Evolutionary conservation across 805 yeast genomes (phyloP).

Genomic region (Tetrapisispora pingtungensis): DNA sequence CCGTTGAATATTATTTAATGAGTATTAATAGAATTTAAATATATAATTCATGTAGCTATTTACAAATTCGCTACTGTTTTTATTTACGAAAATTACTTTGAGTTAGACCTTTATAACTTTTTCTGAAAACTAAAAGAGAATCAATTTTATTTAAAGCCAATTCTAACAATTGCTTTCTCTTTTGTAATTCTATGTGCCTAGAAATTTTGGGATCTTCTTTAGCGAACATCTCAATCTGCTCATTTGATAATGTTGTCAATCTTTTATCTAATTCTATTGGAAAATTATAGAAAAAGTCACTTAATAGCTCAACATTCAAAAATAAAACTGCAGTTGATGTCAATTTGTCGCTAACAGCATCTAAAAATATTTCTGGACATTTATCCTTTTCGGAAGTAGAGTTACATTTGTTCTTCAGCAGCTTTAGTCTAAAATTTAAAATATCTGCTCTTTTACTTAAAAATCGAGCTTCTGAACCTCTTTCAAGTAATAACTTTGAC

Average conservation of each 20-base stretch:
- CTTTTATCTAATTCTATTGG: constrained; percentile 85
- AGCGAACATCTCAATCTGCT: constrained; percentile 81
- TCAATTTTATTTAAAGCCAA: constrained; percentile 79
- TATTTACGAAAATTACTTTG: neutral
- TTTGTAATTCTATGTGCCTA: constrained; percentile 86
- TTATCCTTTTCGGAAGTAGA: constrained; percentile 71
- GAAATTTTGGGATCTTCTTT: constrained; percentile 89
- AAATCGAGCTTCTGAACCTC: constrained; percentile 80
- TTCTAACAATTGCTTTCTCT: constrained; percentile 80
- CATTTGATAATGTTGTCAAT: constrained; percentile 51
- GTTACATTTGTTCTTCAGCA: constrained; percentile 67
- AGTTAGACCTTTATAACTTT: constrained; percentile 22
- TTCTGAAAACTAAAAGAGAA: constrained; percentile 33
- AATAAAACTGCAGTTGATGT: constrained; percentile 90
- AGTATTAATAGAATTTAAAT: neutral
- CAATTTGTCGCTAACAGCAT: constrained; percentile 82
- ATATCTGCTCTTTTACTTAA: constrained; percentile 62
- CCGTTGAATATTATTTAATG: neutral
- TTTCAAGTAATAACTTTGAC: constrained; percentile 58
- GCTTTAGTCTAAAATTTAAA: constrained; percentile 63
- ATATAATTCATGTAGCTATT: neutral
- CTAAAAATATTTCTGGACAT: constrained; percentile 91
- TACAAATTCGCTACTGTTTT: neutral
- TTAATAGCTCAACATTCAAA: constrained; percentile 82
- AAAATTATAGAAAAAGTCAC: constrained; percentile 92